Evolutionary conservation across 192 early-diverging fungal genomes (phyloP), one percentile per base, ranked within the genome.

Genomic region (Dissophora globulifera): DNA sequence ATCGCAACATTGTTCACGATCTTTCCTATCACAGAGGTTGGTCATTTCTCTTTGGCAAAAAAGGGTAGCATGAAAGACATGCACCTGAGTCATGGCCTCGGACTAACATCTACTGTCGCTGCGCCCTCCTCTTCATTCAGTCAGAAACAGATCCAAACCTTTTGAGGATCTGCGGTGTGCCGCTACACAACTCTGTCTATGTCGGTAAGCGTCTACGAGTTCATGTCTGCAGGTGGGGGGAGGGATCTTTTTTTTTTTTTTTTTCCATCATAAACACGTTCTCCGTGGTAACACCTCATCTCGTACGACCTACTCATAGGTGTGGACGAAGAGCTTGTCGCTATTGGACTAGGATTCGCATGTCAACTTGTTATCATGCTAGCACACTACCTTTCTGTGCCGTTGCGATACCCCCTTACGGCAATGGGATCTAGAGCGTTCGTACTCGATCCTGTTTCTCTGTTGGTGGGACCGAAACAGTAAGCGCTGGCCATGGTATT

Each of bases 371-470:
- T 92, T 3, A 67, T 62, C 33, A 85, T 93, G 82, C 47, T 95
- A 13, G 89, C 93, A 0, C 86, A 81, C 63, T 93, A 93, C 54
- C 78, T 95, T 17, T 81, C 78, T 4, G 63, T 94, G 23, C 88
- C 90, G 0, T 56, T 95, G 17, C 67, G 90, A 62, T 95, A 94
- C 71, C 92, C 91, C 8, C 86, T 94, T 13, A 86, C 67, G 22
- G 83, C 88, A 3, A 94, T 90, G 90, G 90, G 90, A 9, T 94
- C 92, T 0, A 81, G 89, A 16, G 90, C 92, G 17, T 82, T 79
- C 30, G 84, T 95, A 38, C 32, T 54, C 5, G 88, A 89, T 62
- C 78, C 81, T 74, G 81, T 71, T 20, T 81, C 67, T 26, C 50
- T 78, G 22, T 48, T 62, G 27, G 51, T 66, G 12, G 79, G 63